phyloP scores from a whole-genome alignment of 139 green algal genomes.

The Chlamydomonas eustigma region DNA sequence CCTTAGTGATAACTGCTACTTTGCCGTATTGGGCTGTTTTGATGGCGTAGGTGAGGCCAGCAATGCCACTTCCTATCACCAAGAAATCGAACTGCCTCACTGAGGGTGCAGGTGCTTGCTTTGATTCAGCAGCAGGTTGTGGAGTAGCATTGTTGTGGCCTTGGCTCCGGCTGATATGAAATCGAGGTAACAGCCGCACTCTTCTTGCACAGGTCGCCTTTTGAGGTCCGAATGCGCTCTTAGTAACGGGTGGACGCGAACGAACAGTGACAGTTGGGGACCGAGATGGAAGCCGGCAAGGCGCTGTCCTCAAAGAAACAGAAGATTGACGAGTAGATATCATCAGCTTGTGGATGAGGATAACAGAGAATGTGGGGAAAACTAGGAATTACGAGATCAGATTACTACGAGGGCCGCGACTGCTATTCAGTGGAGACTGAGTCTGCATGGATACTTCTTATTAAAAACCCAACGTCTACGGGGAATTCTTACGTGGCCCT shows the following conservation, averaged over 20 bases:
- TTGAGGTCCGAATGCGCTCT: no score
- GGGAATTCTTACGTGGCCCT: background rate
- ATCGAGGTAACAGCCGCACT: no score
- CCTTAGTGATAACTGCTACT: conserved; percentile 95
- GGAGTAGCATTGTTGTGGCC: no score
- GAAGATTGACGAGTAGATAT: background rate
- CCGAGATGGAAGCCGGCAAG: background rate
- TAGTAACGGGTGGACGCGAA: no score
- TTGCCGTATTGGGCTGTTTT: conserved; percentile 86
- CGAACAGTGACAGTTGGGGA: background rate
- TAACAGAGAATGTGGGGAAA: background rate
- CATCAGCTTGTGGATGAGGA: background rate
- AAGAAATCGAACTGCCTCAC: conserved; percentile 80
- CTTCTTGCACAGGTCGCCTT: no score
- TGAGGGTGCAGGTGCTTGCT: background rate
- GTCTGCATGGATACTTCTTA: conserved; percentile 61
- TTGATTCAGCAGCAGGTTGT: no score
- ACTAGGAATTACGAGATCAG: no score
- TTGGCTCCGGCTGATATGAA: no score
- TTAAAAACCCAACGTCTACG: conserved; percentile 64
- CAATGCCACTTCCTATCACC: conserved; percentile 93
- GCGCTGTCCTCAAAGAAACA: background rate
- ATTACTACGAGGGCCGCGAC: no score
- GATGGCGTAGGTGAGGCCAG: conserved; percentile 92
- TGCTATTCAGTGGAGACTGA: conserved; percentile 15